These are phyloP conservation scores for Ophiostoma ips DNA, from an alignment of 2,329 filamentous ascomycete genomes.

Conservation along the genomic window DNA sequence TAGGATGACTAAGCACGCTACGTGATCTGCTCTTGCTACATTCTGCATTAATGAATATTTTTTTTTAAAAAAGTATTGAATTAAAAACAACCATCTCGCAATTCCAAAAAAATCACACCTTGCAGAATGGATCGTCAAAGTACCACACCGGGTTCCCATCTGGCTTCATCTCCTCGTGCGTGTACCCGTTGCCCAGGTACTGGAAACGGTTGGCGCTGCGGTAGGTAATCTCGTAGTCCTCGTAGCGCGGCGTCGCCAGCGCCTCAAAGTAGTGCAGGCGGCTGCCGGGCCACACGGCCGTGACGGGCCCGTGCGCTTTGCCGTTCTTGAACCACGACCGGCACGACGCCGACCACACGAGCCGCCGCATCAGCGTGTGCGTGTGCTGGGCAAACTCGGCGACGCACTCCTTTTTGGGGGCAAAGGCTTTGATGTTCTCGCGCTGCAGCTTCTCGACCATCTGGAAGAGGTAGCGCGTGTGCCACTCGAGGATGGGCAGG, in stretches of 20 bases:
- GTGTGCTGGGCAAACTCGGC: conserved; percentile 18
- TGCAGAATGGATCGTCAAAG: conserved; percentile 1
- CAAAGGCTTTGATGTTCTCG: conserved; percentile 18
- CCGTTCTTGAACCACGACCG: conserved; percentile 22
- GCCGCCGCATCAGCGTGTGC: conserved; percentile 18
- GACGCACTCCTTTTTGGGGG: conserved; percentile 2
- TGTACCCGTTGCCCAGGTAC: conserved; percentile 28
- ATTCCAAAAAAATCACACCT: not conserved
- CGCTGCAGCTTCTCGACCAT: conserved; percentile 16
- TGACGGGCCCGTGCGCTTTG: conserved; percentile 23
- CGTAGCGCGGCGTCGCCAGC: conserved; percentile 27
- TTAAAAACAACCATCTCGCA: too few relatives aligned
- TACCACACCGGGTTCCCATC: not conserved
- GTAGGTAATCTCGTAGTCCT: conserved; percentile 28
- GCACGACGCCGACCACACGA: conserved; percentile 18
- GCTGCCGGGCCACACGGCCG: conserved; percentile 30
- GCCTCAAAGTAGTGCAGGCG: conserved; percentile 29
- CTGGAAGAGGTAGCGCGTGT: conserved; percentile 19
- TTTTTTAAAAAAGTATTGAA: too few relatives aligned
- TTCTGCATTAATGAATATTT: too few relatives aligned
- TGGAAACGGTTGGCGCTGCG: conserved; percentile 21
- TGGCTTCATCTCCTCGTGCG: not conserved
- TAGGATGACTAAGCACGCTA: too few relatives aligned
- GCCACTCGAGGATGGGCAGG: conserved; percentile 17
- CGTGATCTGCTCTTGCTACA: too few relatives aligned